Conservation (phyloP, 345 rosid genomes). For the Murraya koenigii region DNA sequence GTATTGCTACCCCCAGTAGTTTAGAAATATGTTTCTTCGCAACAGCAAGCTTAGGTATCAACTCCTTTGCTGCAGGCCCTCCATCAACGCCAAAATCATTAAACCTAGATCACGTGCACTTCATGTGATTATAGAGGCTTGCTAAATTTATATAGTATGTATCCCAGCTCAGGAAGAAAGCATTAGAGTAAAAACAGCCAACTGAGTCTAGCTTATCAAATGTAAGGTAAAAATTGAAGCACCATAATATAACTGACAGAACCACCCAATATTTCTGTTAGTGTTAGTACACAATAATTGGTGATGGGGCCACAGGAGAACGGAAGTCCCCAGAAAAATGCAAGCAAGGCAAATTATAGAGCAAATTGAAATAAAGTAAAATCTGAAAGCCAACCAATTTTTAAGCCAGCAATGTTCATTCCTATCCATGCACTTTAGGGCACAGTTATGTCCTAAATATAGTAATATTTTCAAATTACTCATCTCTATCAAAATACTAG, state of each 20-base stretch:
- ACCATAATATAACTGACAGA: background rate
- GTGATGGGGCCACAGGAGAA: background rate
- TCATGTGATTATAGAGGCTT: background rate
- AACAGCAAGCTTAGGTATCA: constrained; percentile 60
- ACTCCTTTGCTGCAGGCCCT: constrained; percentile 82
- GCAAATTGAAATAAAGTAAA: background rate
- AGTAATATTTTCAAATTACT: background rate
- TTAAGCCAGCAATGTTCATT: background rate
- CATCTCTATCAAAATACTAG: background rate
- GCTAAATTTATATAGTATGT: background rate
- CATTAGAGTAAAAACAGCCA: background rate
- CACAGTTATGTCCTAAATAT: background rate
- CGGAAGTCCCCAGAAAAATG: background rate
- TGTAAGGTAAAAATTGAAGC: background rate
- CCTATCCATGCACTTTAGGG: background rate
- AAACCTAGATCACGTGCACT: constrained; percentile 33
- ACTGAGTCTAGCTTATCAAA: background rate
- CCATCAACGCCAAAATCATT: constrained; percentile 82
- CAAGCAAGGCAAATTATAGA: background rate
- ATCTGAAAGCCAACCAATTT: background rate
- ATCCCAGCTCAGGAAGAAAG: background rate
- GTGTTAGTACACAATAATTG: background rate
- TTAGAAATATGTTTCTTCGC: constrained; percentile 54
- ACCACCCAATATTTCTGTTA: background rate
- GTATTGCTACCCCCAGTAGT: constrained; percentile 45